Evolutionary conservation across 148 eudicot genomes (phyloP).

Genomic region (Rhododendron vialii): DNA sequence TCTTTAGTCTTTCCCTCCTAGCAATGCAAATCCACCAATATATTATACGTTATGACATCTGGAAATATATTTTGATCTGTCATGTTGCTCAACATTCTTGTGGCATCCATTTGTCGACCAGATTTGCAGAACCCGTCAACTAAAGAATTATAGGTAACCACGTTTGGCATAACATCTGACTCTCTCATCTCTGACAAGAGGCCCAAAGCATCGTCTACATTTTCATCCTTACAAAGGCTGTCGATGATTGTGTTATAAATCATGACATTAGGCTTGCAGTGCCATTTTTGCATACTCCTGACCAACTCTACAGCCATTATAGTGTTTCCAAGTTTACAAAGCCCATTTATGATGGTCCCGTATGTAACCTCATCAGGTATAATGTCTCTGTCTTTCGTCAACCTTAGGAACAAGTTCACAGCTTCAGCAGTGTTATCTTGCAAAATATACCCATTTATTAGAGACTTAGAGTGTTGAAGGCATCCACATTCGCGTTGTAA

Average conservation of each 20-base stretch:
- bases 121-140: neutral
- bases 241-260: neutral
- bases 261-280: neutral
- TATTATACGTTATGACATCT: neutral
- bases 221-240: constrained; percentile 14
- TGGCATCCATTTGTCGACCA: neutral
- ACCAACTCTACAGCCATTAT: constrained; percentile 3
- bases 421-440: constrained; percentile 5
- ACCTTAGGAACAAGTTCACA: constrained; percentile 8
- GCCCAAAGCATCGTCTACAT: constrained; percentile 2
- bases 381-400: neutral
- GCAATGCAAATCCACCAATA: neutral
- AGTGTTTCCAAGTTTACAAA: constrained; percentile 15
- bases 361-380: constrained; percentile 3
- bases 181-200: constrained; percentile 5
- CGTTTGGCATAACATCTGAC: neutral
- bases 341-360: constrained; percentile 11
- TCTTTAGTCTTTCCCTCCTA: neutral
- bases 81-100: neutral
- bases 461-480: constrained; percentile 10
- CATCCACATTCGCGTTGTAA: neutral
- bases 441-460: neutral
- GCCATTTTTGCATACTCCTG: constrained; percentile 3
- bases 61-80: neutral
- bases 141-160: neutral